Evolutionary conservation across 1,284 basidiomycete genomes (phyloP).

Genomic region (Microbotryum scabiosae): DNA sequence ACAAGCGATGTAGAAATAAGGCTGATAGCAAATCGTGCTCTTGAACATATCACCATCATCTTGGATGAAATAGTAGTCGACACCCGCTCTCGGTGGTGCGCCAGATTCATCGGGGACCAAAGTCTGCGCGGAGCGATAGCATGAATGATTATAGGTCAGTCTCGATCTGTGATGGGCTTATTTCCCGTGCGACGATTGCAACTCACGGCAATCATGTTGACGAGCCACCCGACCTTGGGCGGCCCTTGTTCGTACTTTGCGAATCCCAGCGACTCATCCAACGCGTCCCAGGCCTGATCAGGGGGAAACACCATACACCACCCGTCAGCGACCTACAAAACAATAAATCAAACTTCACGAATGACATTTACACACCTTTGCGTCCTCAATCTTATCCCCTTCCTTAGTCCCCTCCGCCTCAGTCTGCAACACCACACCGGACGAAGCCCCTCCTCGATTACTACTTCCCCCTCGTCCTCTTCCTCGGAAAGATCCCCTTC

Average conservation of each 20-base stretch:
- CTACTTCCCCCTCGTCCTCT: neutral
- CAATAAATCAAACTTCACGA: neutral
- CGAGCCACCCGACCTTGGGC: conserved; percentile 72
- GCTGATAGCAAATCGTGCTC: conserved; percentile 82
- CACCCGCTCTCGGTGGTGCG: conserved; percentile 72
- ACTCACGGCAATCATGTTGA: conserved; percentile 95
- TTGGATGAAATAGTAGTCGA: conserved; percentile 97
- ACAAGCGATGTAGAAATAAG: conserved; percentile 89
- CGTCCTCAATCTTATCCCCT: conserved; percentile 73
- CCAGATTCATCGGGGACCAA: conserved; percentile 73
- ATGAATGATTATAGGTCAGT: neutral
- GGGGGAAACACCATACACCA: neutral
- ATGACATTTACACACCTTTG: conserved; percentile 45
- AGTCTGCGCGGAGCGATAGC: conserved; percentile 50
- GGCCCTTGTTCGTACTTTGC: conserved; percentile 52
- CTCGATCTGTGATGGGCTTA: neutral
- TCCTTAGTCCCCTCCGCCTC: conserved; percentile 71
- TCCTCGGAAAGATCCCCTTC: neutral
- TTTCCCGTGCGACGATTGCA: neutral
- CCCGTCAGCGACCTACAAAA: neutral
- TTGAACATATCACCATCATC: conserved; percentile 96
- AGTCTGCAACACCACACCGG: conserved; percentile 36
- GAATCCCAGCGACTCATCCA: conserved; percentile 92
- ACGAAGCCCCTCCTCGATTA: neutral
- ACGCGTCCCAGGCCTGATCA: conserved; percentile 54